phyloP scores from a whole-genome alignment of 2,329 filamentous ascomycete species.

The Botrytis pseudocinerea region DNA sequence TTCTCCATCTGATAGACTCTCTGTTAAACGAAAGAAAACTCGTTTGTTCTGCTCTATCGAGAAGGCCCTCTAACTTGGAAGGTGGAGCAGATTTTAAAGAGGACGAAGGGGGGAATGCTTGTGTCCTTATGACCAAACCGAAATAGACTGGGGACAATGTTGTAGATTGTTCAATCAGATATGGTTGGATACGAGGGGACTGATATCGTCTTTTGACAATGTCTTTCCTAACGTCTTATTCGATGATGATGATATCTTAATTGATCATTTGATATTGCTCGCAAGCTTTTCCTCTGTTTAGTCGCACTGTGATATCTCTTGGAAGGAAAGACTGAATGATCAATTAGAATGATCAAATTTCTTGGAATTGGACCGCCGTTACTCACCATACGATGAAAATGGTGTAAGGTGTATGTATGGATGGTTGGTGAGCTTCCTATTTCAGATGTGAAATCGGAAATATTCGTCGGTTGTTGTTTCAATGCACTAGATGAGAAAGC shows the following conservation, averaged over 20 bases:
- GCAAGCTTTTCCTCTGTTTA: constrained; percentile 8
- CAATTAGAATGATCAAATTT: constrained; percentile 3
- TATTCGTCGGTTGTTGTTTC: constrained; percentile 18
- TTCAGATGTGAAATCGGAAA: constrained; percentile 18
- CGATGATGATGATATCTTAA: constrained; percentile 4
- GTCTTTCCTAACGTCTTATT: constrained; percentile 15
- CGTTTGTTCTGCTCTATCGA: background rate
- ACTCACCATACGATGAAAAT: background rate
- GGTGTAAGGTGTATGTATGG: constrained; percentile 17
- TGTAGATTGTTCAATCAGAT: constrained; percentile 16
- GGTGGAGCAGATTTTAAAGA: constrained; percentile 17
- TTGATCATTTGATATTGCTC: constrained; percentile 7
- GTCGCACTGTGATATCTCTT: background rate
- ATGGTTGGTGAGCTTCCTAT: constrained; percentile 23
- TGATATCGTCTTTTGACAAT: constrained; percentile 1
- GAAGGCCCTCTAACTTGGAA: constrained; percentile 16
- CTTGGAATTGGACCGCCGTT: background rate
- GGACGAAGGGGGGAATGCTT: background rate
- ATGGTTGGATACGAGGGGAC: constrained; percentile 2
- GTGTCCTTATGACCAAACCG: constrained; percentile 20
- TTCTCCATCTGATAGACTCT: constrained; percentile 17
- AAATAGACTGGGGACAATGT: background rate
- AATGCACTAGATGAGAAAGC: constrained; percentile 17
- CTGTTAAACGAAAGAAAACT: background rate
- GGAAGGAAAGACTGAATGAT: background rate